phyloP scores from a whole-genome alignment of 768 basidiomycete genomes.

The Hemileccinum impolitum region DNA sequence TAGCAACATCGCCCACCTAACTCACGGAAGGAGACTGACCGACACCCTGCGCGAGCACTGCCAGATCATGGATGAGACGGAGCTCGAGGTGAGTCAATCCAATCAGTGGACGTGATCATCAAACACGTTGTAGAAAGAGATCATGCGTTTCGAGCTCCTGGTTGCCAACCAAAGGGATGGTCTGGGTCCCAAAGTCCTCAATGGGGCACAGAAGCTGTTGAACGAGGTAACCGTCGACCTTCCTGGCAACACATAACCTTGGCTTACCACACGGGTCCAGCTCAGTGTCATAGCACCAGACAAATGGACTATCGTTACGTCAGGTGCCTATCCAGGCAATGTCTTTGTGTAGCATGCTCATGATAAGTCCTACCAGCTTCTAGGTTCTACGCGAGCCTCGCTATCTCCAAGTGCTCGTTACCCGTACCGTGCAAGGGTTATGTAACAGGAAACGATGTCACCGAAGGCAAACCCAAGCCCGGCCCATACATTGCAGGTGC shows the following conservation, averaged over 20 bases:
- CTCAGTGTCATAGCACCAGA: constrained; percentile 25
- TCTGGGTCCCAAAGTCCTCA: constrained; percentile 55
- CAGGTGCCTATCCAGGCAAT: constrained; percentile 38
- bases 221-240: constrained; percentile 38
- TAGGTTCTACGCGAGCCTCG: constrained; percentile 62
- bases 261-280: constrained; percentile 10
- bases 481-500: constrained; percentile 86
- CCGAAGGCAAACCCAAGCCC: constrained; percentile 82
- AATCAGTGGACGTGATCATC: background rate
- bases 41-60: constrained; percentile 77
- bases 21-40: constrained; percentile 72
- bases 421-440: constrained; percentile 56
- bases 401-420: constrained; percentile 61
- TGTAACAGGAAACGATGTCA: constrained; percentile 65
- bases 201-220: constrained; percentile 60
- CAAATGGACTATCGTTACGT: constrained; percentile 83
- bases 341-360: background rate
- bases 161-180: constrained; percentile 50
- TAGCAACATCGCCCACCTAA: constrained; percentile 51
- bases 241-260: background rate
- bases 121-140: constrained; percentile 48
- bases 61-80: constrained; percentile 51
- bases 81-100: constrained; percentile 47
- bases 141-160: constrained; percentile 73
- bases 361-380: constrained; percentile 52